Conservation (phyloP, 202 grass and related monocot genomes). For the Dendrocalamus latiflorus region DNA sequence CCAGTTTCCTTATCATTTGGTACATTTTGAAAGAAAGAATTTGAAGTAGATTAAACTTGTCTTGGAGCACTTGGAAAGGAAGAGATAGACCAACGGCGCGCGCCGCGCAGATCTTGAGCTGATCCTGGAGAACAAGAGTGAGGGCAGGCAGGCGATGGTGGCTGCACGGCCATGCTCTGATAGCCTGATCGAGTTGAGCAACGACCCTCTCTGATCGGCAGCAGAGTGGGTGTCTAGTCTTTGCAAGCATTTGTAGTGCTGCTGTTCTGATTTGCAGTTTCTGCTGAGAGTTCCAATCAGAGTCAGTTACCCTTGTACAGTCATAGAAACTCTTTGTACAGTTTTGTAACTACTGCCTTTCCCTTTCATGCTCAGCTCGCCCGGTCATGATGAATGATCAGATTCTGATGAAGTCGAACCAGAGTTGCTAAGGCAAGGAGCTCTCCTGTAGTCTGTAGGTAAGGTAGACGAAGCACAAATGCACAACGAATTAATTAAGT, state of each 20-base stretch:
- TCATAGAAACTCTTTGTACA: not conserved
- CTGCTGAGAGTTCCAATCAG: slow-evolving; percentile 9
- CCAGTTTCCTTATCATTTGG: too few relatives aligned
- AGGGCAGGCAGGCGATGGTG: too few relatives aligned
- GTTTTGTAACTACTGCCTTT: not conserved
- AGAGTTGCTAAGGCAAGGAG: not conserved
- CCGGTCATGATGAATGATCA: not conserved
- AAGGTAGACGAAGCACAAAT: not conserved
- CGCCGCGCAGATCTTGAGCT: not conserved
- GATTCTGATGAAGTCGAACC: not conserved
- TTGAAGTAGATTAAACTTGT: not conserved
- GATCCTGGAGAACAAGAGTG: slow-evolving; percentile 22
- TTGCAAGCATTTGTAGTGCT: not conserved
- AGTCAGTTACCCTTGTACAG: slow-evolving; percentile 25
- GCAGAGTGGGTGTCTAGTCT: not conserved
- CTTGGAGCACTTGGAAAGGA: not conserved
- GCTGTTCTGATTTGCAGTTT: not conserved
- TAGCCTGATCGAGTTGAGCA: slow-evolving; percentile 22
- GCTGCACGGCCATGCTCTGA: slow-evolving; percentile 11
- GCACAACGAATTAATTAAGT: too few relatives aligned
- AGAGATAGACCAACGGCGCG: not conserved
- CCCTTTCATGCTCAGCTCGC: not conserved
- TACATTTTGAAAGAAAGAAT: too few relatives aligned
- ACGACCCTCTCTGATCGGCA: not conserved
- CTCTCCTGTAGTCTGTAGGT: not conserved